A percentile compares a stretch with the other conserved stretches of the same genome.
Evolutionary conservation across 2,329 filamentous ascomycete species (phyloP).

Genomic region (Fusarium siculi): DNA sequence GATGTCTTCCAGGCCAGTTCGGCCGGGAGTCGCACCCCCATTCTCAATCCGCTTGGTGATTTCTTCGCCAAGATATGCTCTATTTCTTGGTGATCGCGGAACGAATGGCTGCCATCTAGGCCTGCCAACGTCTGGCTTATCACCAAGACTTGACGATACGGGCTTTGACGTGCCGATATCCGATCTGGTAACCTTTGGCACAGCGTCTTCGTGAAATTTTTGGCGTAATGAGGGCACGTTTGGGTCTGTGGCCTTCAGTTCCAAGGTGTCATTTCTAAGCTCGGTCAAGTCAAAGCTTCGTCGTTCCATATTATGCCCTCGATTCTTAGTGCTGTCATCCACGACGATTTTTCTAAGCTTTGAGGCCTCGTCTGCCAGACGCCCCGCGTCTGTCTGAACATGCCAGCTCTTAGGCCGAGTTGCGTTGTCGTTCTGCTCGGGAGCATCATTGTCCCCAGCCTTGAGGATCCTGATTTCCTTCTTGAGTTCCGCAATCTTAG

Average conservation of each 20-base stretch:
- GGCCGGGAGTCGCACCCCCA: constrained; percentile 42
- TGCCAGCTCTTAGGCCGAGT: constrained; percentile 48
- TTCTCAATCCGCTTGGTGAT: constrained; percentile 46
- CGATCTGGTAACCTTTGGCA: constrained; percentile 22
- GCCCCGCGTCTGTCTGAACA: constrained; percentile 32
- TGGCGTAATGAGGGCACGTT: constrained; percentile 48
- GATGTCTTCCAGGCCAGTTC: constrained; percentile 37
- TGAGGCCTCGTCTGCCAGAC: constrained; percentile 15
- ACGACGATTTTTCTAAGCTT: background rate
- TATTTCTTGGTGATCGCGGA: constrained; percentile 54
- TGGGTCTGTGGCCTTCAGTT: constrained; percentile 27
- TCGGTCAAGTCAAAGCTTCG: constrained; percentile 46
- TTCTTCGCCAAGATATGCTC: constrained; percentile 51
- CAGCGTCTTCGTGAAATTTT: constrained; percentile 49
- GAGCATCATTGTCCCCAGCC: constrained; percentile 29
- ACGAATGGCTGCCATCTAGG: constrained; percentile 56
- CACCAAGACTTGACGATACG: constrained; percentile 27
- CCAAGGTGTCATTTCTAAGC: constrained; percentile 25
- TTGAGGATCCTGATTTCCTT: constrained; percentile 62
- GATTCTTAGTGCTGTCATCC: background rate
- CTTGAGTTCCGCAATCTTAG: constrained; percentile 66
- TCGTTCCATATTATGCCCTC: constrained; percentile 21
- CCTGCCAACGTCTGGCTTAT: constrained; percentile 46
- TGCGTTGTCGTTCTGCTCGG: constrained; percentile 19
- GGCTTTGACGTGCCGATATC: constrained; percentile 23